Base-by-base conservation (phyloP, 352 stramenopile genomes). In the Globisporangium paroecandrum region DNA sequence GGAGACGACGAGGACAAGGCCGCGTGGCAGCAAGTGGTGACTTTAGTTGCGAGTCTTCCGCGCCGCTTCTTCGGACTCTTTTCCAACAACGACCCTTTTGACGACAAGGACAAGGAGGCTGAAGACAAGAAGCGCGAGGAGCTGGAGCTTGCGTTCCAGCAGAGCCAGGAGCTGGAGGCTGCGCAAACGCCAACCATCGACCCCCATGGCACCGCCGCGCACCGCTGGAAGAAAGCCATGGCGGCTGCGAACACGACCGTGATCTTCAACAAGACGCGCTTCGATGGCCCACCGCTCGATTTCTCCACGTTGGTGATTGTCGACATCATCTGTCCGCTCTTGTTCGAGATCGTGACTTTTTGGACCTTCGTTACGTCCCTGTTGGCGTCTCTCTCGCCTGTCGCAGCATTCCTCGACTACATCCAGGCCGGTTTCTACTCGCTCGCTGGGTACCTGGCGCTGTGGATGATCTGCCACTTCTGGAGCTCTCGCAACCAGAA, bases 381-480 rank as follows among this genome's bases (percentile, higher is more conserved):
- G 24, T n/a, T 94, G 13, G 63, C 73, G 55, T 84, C 82, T 49
- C 73, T 91, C 55, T 94, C 85, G 38, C 81, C 84, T 0, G 66
- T 90, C 15, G 70, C 77, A 54, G 88, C 88, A 10, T 96, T 96
- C 73, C 65, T 94, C n/a, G 79, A 85, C 62, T 96, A 96, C 63
- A 87, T 94, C 54, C 83, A 89, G 24, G 75, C 81, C 36, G 88
- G 88, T 22, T 94, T 94, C 66, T 96, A 93, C 73, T 84, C 78
- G 68, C 72, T 91, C 53, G 76, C 71, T 8, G 77, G 78, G 12
- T 94, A 94, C 73, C 72, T 96, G 51, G 71, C 74, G 7, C 49
- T 93, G 10, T 96, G 88, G 88, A 89, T 93, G 73, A 72, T 89
- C 15, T 93, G 85, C 68, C 88, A 96, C 73, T 96, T 92, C 69